These are phyloP conservation scores for Ceratocystis destructans DNA, from an alignment of 2,329 filamentous ascomycete genomes.

Conservation along the genomic window DNA sequence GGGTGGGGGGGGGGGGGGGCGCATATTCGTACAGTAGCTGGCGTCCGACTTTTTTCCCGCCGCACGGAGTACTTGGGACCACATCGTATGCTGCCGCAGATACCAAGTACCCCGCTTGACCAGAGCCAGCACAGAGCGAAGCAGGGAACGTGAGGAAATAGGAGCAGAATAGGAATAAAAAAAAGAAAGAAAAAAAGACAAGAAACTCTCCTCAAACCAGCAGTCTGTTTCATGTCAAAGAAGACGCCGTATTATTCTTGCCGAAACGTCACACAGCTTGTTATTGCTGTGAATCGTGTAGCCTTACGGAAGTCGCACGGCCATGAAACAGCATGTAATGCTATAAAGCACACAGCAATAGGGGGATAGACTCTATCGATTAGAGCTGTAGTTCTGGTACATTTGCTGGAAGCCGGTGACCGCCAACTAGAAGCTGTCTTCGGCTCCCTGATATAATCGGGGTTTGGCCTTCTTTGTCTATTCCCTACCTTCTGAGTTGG, in stretches of 20 bases:
- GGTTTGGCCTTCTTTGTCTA: neutral
- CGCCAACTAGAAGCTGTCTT: neutral
- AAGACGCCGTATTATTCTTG: constrained; percentile 3
- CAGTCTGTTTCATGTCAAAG: constrained; percentile 1
- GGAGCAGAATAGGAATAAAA: neutral
- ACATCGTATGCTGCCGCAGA: neutral
- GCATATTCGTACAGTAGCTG: neutral
- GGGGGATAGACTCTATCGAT: neutral
- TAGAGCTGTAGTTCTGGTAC: neutral
- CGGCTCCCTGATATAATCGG: no score
- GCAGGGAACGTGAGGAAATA: neutral
- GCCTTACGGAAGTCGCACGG: constrained; percentile 4
- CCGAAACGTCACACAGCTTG: constrained; percentile 5
- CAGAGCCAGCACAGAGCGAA: neutral
- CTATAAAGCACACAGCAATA: neutral
- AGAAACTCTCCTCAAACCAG: neutral
- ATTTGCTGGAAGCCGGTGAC: neutral
- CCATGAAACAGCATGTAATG: neutral
- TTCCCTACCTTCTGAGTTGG: neutral
- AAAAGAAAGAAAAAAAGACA: constrained; percentile 4
- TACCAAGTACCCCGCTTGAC: constrained; percentile 4
- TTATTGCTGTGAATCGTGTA: neutral
- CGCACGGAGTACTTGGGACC: constrained; percentile 8
- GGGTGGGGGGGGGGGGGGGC: neutral
- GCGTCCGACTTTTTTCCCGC: neutral